Conservation (phyloP, 2,329 filamentous ascomycete species). For the Diplocarpon mali region DNA sequence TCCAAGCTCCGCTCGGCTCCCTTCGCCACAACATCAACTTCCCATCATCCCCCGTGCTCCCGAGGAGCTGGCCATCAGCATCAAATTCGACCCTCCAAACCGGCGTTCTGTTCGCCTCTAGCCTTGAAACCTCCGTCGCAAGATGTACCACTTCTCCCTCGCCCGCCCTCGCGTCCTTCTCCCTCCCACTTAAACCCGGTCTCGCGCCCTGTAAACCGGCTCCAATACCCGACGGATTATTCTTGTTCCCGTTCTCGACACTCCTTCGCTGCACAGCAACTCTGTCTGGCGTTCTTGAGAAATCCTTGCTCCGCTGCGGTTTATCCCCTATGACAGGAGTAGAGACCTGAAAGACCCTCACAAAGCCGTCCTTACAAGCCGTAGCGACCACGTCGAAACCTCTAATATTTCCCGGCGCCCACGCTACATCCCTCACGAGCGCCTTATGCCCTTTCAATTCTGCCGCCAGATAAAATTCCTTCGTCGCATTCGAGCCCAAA, state of each 20-base stretch:
- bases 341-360: slow-evolving; percentile 77
- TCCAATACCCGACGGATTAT: slow-evolving; percentile 39
- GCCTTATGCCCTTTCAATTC: slow-evolving; percentile 63
- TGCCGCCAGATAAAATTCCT: slow-evolving; percentile 76
- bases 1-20: slow-evolving; percentile 25
- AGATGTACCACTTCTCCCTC: slow-evolving; percentile 57
- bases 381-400: slow-evolving; percentile 87
- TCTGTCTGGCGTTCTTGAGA: slow-evolving; percentile 21
- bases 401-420: slow-evolving; percentile 83
- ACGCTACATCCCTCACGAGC: slow-evolving; percentile 78
- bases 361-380: slow-evolving; percentile 81
- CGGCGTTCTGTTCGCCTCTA: slow-evolving; percentile 57
- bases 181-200: slow-evolving; percentile 32
- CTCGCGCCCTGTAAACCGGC: slow-evolving; percentile 37
- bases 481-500: slow-evolving; percentile 46
- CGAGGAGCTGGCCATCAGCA: slow-evolving; percentile 58
- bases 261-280: slow-evolving; percentile 18
- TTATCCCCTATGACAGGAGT: slow-evolving; percentile 43
- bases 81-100: slow-evolving; percentile 69
- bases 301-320: slow-evolving; percentile 27
- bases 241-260: slow-evolving; percentile 16
- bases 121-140: slow-evolving; percentile 50
- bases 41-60: slow-evolving; percentile 68
- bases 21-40: slow-evolving; percentile 51
- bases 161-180: slow-evolving; percentile 37